phyloP scores from a whole-genome alignment of 805 yeast genomes.

The Kluyveromyces lactis region DNA sequence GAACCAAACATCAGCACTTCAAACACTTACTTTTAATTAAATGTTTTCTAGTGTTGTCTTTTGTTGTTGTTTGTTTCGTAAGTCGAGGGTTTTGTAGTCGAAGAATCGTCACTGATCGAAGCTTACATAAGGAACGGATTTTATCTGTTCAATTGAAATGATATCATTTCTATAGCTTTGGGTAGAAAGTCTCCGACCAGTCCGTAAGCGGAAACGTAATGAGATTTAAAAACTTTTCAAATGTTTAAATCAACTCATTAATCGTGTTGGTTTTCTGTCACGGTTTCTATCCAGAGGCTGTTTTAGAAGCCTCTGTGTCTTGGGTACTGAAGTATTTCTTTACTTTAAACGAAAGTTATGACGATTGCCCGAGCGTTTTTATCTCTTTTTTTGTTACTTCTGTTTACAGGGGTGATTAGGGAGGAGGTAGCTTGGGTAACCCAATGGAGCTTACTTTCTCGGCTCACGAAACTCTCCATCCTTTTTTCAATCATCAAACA shows the following conservation, averaged over 20 bases:
- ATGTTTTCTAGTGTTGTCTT: too few relatives aligned
- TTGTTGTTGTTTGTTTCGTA: too few relatives aligned
- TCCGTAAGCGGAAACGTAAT: constrained; percentile 50
- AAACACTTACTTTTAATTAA: too few relatives aligned
- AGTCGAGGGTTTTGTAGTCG: constrained; percentile 50
- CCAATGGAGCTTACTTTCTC: constrained; percentile 82
- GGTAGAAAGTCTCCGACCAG: constrained; percentile 85
- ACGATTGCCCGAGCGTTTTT: constrained; percentile 41
- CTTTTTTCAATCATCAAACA: constrained; percentile 17
- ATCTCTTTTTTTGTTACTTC: constrained; percentile 1
- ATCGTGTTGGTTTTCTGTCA: constrained; percentile 4
- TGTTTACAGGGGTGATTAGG: too few relatives aligned
- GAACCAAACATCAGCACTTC: too few relatives aligned
- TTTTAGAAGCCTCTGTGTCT: constrained; percentile 20
- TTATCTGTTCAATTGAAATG: too few relatives aligned
- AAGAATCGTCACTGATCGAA: constrained; percentile 69
- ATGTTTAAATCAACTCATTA: constrained; percentile 33
- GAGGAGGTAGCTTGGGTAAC: constrained; percentile 33
- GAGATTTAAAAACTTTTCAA: constrained; percentile 34
- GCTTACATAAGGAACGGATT: constrained; percentile 45
- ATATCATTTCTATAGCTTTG: constrained; percentile 39
- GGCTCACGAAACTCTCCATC: constrained; percentile 46
- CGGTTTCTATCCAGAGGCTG: constrained; percentile 15
- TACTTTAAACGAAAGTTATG: constrained; percentile 66
- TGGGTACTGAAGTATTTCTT: constrained; percentile 53